Evolutionary conservation across 495 filamentous ascomycete species (phyloP), one percentile per base, ranked within the genome.

Genomic region (Extremus antarcticus): DNA sequence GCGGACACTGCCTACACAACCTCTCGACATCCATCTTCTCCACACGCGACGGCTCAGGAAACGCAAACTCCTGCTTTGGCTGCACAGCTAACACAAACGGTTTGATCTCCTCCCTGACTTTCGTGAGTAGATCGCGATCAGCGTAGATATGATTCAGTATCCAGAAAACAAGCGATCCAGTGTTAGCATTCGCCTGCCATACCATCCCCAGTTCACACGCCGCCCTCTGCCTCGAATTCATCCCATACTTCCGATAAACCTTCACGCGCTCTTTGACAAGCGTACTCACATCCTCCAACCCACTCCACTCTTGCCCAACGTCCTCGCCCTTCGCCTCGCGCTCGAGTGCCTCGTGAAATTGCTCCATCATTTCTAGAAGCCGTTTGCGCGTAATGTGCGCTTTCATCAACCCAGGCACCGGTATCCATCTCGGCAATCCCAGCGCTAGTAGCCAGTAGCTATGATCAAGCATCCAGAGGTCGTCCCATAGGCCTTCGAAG

Each of bases 401-500:
- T 23, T 68, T 62, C 16, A 76, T 77, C 9, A 80, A 56, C 1
- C 67, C 62, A 0, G 75, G 78, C 8, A 76, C 54, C 7, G 78
- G 79, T 10, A 75, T 47, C 69, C 73, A 79, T 3, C 75, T 69
- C 43, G 79, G 76, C 16, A 77, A 56, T 0, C 81, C 80, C 17
- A 72, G 61, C 21, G 76, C 67, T 13, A 85, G 62, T 4, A 67
- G 68, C 19, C 72, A 67, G 58, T 80, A 78, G 23, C 73, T 76
- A n/a, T 68, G 64, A 52, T 83, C 77, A 25, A 84, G 58, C n/a
- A 65, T 71, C 64, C 74, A 78, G 11, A 86, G 40, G 53, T 83
- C 77, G 2, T 73, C 67, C 1, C 80, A 63, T 1, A 80, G 58
- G 22, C 68, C 61, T 0, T 79, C 78, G 59, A 78, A 78, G 38